Evolutionary conservation across 768 basidiomycete species (phyloP).

Genomic region (Fomitopsis serialis): DNA sequence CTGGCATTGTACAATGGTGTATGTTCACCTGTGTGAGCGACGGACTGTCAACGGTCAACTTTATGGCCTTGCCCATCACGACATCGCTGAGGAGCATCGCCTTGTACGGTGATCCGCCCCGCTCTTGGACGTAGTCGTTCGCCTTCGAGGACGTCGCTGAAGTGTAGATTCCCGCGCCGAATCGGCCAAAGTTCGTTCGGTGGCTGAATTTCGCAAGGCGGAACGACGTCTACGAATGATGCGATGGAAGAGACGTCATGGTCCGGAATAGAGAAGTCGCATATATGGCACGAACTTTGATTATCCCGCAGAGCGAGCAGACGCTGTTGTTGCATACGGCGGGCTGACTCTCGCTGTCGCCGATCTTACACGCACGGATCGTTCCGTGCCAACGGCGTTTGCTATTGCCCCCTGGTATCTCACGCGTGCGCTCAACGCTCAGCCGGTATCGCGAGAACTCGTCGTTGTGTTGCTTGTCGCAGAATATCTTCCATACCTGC

Average conservation of each 20-base stretch:
- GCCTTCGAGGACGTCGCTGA: constrained; percentile 66
- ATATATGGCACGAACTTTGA: background rate
- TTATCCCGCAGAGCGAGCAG: background rate
- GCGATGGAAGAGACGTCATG: too few relatives aligned
- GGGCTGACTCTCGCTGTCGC: background rate
- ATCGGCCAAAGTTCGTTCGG: constrained; percentile 29
- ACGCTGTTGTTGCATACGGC: too few relatives aligned
- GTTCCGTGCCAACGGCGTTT: background rate
- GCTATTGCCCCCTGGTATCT: background rate
- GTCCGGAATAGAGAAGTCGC: background rate
- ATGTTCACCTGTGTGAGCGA: background rate
- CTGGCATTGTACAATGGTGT: too few relatives aligned
- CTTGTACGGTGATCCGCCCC: constrained; percentile 24
- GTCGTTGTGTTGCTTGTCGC: constrained; percentile 5
- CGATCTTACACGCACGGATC: background rate
- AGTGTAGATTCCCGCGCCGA: constrained; percentile 67
- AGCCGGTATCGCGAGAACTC: constrained; percentile 19
- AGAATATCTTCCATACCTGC: constrained; percentile 21
- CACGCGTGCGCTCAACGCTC: constrained; percentile 7
- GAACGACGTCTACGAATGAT: background rate
- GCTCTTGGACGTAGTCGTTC: constrained; percentile 53
- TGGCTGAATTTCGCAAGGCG: background rate
- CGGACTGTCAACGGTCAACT: constrained; percentile 4
- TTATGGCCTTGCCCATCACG: constrained; percentile 54
- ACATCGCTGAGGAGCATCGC: constrained; percentile 55